Conservation (phyloP, 2,329 filamentous ascomycete genomes). For the Fusarium coffeatum region DNA sequence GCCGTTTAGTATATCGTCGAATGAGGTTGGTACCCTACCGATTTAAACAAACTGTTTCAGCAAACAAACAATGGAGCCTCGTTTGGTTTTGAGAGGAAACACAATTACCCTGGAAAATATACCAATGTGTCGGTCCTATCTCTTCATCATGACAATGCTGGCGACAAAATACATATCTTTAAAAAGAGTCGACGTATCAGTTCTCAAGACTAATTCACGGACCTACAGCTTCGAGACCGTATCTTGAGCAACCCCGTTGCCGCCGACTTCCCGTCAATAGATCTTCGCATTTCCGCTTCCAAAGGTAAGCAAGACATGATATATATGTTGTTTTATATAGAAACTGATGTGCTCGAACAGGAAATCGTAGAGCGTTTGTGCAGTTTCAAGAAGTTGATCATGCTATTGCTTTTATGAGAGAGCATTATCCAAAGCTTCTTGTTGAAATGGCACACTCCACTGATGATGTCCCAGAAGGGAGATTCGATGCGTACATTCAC, state of each 20-base stretch:
- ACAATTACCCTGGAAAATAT: slow-evolving; percentile 9
- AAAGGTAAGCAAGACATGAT: slow-evolving; percentile 44
- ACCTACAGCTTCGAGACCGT: slow-evolving; percentile 52
- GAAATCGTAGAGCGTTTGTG: slow-evolving; percentile 56
- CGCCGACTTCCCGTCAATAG: slow-evolving; percentile 52
- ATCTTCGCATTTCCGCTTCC: slow-evolving; percentile 54
- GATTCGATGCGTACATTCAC: slow-evolving; percentile 54
- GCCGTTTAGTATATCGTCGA: slow-evolving; percentile 60
- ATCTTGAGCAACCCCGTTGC: slow-evolving; percentile 51
- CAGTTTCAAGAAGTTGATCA: slow-evolving; percentile 56
- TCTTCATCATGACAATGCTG: slow-evolving; percentile 9
- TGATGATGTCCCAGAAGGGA: slow-evolving; percentile 55
- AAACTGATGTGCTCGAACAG: slow-evolving; percentile 46
- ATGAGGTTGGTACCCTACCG: slow-evolving; percentile 60
- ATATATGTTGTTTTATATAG: not conserved
- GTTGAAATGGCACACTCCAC: slow-evolving; percentile 52
- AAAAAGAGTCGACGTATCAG: slow-evolving; percentile 28
- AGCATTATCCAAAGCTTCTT: slow-evolving; percentile 55
- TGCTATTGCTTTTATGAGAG: slow-evolving; percentile 56
- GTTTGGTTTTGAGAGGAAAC: slow-evolving; percentile 23
- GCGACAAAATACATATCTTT: slow-evolving; percentile 20
- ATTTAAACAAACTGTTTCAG: slow-evolving; percentile 28
- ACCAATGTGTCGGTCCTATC: slow-evolving; percentile 5
- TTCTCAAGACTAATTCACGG: slow-evolving; percentile 44
- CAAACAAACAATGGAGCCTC: slow-evolving; percentile 5